Evolutionary conservation across 768 basidiomycete genomes (phyloP).

Genomic region (Lyophyllum decastes): DNA sequence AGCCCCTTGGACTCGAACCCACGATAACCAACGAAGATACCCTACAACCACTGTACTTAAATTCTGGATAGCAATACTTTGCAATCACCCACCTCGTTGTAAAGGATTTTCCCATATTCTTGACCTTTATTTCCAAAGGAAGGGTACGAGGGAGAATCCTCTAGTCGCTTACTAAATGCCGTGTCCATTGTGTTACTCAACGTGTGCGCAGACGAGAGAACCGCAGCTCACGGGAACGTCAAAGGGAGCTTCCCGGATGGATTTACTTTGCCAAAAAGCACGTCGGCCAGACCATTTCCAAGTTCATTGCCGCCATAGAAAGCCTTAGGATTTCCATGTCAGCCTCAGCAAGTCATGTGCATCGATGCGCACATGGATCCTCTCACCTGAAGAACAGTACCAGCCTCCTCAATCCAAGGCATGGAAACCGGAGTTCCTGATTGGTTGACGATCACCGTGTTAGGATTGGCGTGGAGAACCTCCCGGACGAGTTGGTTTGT

Average conservation of each 20-base stretch:
- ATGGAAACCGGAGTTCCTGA: conserved; percentile 54
- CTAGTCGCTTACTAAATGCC: conserved; percentile 41
- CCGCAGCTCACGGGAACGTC: conserved; percentile 48
- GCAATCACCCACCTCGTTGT: conserved; percentile 42
- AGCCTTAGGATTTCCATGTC: conserved; percentile 28
- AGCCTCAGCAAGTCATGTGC: background rate
- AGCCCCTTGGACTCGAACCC: conserved; percentile 47
- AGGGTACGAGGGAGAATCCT: conserved; percentile 52
- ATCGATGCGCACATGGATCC: background rate
- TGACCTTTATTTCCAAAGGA: conserved; percentile 46
- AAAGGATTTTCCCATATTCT: conserved; percentile 43
- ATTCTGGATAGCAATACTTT: background rate
- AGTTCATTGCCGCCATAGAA: conserved; percentile 58
- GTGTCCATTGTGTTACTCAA: background rate
- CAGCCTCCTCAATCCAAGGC: conserved; percentile 49
- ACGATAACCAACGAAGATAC: conserved; percentile 55
- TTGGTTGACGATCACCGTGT: conserved; percentile 59
- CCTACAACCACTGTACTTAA: conserved; percentile 24
- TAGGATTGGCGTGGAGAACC: conserved; percentile 52
- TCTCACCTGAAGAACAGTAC: conserved; percentile 41
- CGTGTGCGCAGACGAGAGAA: background rate
- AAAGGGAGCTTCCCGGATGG: conserved; percentile 59
- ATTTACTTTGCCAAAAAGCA: conserved; percentile 61
- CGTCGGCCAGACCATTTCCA: conserved; percentile 58
- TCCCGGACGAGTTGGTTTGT: conserved; percentile 52